Percentiles rank a stretch among this genome's conserved stretches.
Evolutionary conservation across 75 land plant species (phyloP).

Genomic region (Pseudotsuga menziesii): DNA sequence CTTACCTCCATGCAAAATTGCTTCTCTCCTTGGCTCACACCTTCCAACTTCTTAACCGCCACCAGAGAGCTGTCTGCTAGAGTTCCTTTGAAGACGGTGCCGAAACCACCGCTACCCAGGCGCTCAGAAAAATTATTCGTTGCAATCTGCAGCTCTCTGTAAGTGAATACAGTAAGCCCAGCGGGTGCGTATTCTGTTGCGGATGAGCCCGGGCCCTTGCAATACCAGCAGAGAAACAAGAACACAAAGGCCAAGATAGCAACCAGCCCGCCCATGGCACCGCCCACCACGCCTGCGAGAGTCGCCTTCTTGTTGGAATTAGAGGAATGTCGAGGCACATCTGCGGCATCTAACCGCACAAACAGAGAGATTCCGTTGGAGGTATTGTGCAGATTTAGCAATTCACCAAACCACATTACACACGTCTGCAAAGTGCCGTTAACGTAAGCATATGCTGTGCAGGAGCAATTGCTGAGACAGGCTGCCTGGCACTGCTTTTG

Average conservation of each 20-base stretch:
- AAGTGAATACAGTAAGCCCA: constrained; percentile 11
- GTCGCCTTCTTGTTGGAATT: not conserved
- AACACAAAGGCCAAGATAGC: too few species aligned
- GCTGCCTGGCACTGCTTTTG: not conserved
- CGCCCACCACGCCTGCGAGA: too few species aligned
- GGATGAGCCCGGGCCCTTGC: too few species aligned
- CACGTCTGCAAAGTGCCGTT: not conserved
- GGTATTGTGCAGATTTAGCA: not conserved
- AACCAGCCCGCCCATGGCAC: too few species aligned
- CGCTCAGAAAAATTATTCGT: constrained; percentile 2
- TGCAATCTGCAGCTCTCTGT: constrained; percentile 14
- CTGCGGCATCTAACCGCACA: not conserved
- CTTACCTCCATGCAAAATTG: constrained; percentile 29
- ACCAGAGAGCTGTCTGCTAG: constrained; percentile 13
- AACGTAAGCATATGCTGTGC: not conserved
- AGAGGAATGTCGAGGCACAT: not conserved
- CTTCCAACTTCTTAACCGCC: constrained; percentile 23
- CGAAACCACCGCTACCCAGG: constrained; percentile 5
- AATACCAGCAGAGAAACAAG: too few species aligned
- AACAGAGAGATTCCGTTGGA: not conserved
- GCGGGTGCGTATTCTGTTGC: not conserved
- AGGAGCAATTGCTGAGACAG: constrained; percentile 15
- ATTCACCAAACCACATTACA: not conserved
- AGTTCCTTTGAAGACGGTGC: constrained; percentile 14
- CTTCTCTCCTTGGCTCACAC: constrained; percentile 19